phyloP scores from a whole-genome alignment of 768 basidiomycete genomes.

The Phylloporus rhodoxanthus region DNA sequence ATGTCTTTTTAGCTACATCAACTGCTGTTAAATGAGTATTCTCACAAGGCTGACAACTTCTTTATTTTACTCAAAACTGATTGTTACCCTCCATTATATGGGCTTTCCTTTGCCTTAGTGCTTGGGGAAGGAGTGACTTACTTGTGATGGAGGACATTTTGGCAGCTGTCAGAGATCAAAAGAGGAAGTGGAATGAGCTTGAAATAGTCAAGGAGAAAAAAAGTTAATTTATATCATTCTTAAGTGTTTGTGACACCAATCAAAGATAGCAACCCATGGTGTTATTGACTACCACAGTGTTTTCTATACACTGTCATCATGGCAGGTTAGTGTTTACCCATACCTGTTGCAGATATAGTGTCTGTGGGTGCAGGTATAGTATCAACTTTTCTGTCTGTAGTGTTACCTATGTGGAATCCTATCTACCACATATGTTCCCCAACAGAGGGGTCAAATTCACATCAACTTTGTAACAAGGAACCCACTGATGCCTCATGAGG shows the following conservation, averaged over 20 bases:
- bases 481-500: too few species aligned
- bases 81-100: not conserved
- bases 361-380: not conserved
- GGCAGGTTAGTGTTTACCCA: constrained; percentile 1
- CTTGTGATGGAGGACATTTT: not conserved
- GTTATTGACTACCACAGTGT: too few species aligned
- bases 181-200: too few species aligned
- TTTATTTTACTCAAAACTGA: not conserved
- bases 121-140: not conserved
- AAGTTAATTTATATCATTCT: too few species aligned
- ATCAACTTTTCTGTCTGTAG: not conserved
- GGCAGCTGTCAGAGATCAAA: not conserved
- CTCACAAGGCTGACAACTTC: not conserved
- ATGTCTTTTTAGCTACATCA: not conserved
- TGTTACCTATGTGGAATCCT: constrained; percentile 1
- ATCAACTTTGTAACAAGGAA: too few species aligned
- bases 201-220: too few species aligned
- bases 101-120: not conserved
- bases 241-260: too few species aligned
- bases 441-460: too few species aligned
- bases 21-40: not conserved
- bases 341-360: not conserved
- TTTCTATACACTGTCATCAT: not conserved
- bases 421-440: too few species aligned
- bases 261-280: too few species aligned